Conservation (phyloP, 192 early-diverging fungal species). For the Backusella tuberculispora region DNA sequence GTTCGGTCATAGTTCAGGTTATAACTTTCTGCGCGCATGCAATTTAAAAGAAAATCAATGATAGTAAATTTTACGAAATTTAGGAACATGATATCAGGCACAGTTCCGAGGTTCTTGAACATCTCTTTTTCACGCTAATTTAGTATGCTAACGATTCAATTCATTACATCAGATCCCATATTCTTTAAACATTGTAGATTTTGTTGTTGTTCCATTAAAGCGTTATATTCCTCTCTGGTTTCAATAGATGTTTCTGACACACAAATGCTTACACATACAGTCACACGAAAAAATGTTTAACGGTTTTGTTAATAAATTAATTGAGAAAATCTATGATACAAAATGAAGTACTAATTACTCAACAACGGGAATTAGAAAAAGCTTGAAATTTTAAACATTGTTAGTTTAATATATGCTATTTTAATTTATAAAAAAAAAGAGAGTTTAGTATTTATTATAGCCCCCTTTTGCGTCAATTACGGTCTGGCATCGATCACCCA, state of each 20-base stretch:
- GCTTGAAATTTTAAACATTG: no score
- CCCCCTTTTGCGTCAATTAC: no score
- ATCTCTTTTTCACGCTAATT: not conserved
- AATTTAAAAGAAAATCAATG: conserved; percentile 13
- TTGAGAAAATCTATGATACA: no score
- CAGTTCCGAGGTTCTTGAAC: conserved; percentile 12
- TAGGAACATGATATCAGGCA: not conserved
- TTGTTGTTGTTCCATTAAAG: not conserved
- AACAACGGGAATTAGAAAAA: no score
- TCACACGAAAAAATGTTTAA: no score
- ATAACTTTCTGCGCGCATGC: not conserved
- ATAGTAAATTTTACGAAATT: conserved; percentile 21
- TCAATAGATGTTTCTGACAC: not conserved
- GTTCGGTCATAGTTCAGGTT: conserved; percentile 12
- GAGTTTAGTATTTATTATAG: no score
- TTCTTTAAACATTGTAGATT: not conserved
- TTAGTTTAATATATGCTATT: no score
- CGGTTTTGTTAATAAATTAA: no score
- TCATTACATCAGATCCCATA: conserved; percentile 5
- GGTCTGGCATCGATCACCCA: no score
- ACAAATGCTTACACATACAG: conserved; percentile 3
- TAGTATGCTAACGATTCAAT: not conserved
- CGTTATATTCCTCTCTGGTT: conserved; percentile 9
- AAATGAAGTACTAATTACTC: no score
- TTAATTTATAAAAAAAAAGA: no score